These are phyloP conservation scores for Wolfiporia cocos DNA, from an alignment of 1,284 basidiomycete species.

Conservation along the genomic window DNA sequence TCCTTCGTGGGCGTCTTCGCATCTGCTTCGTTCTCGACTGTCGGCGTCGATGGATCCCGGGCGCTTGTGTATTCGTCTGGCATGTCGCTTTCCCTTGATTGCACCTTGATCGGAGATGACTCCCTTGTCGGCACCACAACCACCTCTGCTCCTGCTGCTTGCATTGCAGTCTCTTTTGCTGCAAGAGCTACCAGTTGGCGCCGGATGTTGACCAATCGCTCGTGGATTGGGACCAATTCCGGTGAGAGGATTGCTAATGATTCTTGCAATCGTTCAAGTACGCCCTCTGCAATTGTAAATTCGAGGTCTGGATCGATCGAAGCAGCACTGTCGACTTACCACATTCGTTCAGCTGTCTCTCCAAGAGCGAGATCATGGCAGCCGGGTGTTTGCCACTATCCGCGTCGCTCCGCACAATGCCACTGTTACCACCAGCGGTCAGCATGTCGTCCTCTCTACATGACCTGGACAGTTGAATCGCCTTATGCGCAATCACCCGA, in stretches of 20 bases:
- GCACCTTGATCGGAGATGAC: constrained; percentile 1
- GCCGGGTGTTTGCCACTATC: constrained; percentile 82
- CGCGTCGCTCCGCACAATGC: constrained; percentile 79
- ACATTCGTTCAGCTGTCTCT: constrained; percentile 88
- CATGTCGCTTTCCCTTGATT: constrained; percentile 3
- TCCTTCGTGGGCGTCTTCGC: constrained; percentile 27
- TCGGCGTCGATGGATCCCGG: background rate
- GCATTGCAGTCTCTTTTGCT: constrained; percentile 47
- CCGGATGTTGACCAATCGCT: constrained; percentile 83
- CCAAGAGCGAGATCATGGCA: constrained; percentile 86
- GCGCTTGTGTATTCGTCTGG: constrained; percentile 5
- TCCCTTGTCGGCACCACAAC: constrained; percentile 6
- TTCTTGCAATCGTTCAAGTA: constrained; percentile 74
- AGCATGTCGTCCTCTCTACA: constrained; percentile 1
- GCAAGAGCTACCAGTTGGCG: constrained; percentile 88
- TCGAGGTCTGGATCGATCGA: too few species aligned
- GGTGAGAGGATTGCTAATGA: constrained; percentile 81
- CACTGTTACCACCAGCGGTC: constrained; percentile 20
- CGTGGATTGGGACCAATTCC: constrained; percentile 87
- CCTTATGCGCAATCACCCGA: too few species aligned
- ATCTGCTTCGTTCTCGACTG: constrained; percentile 14
- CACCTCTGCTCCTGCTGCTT: constrained; percentile 16
- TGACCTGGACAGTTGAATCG: too few species aligned
- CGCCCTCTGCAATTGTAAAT: constrained; percentile 47
- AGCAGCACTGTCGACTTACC: constrained; percentile 46